Evolutionary conservation across 2,329 filamentous ascomycete species (phyloP).

Genomic region (Aureobasidium subglaciale): DNA sequence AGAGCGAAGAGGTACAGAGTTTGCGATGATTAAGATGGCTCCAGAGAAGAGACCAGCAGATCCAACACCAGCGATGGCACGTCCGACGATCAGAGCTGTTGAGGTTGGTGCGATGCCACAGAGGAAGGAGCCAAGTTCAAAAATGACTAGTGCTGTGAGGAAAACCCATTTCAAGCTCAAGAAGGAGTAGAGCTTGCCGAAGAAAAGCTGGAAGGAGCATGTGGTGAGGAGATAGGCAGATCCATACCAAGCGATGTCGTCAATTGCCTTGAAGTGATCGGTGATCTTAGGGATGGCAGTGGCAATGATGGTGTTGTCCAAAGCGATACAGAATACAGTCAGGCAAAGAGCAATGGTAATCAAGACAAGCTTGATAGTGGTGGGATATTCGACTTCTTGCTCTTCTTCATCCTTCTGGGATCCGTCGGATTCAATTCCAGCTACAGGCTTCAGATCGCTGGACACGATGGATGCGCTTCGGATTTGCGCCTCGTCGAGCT

Average conservation of each 20-base stretch:
- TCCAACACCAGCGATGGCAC: conserved; percentile 45
- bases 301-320: conserved; percentile 30
- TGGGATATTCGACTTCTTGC: conserved; percentile 31
- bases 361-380: conserved; percentile 25
- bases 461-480: background rate
- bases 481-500: background rate
- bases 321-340: conserved; percentile 28
- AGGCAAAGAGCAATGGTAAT: conserved; percentile 32
- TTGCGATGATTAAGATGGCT: conserved; percentile 42
- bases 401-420: conserved; percentile 15
- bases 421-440: background rate
- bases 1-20: conserved; percentile 38
- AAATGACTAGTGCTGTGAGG: conserved; percentile 15
- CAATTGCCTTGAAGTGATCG: conserved; percentile 21
- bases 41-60: conserved; percentile 46
- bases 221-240: conserved; percentile 39
- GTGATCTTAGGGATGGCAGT: conserved; percentile 25
- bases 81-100: conserved; percentile 44
- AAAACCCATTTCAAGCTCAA: conserved; percentile 19
- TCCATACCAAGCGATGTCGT: conserved; percentile 24
- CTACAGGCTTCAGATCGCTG: background rate
- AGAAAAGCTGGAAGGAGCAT: conserved; percentile 24
- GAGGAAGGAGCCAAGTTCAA: conserved; percentile 18
- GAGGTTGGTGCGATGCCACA: conserved; percentile 47
- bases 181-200: conserved; percentile 13